Percentiles rank a stretch among this genome's conserved stretches.
phyloP scores from a whole-genome alignment of 2,329 filamentous ascomycete genomes.

The Neonectria faginata region DNA sequence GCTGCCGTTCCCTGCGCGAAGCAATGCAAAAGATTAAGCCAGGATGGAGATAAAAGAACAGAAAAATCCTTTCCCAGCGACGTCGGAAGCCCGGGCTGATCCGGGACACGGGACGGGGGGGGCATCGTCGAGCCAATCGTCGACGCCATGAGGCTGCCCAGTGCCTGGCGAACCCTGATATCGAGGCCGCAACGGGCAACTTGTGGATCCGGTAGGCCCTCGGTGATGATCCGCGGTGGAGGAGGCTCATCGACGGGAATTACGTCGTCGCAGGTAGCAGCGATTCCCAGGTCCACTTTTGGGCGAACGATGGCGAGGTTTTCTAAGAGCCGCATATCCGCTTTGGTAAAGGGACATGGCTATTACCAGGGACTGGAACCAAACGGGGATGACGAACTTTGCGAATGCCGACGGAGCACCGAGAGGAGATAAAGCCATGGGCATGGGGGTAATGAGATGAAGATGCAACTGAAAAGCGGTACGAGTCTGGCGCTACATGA shows the following conservation, averaged over 20 bases:
- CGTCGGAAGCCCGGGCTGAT: conserved; percentile 30
- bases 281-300: conserved; percentile 41
- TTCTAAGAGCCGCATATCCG: conserved; percentile 40
- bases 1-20: conserved; percentile 8
- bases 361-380: conserved; percentile 4
- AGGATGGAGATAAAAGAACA: neutral
- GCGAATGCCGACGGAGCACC: conserved; percentile 44
- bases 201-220: conserved; percentile 19
- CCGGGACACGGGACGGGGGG: conserved; percentile 28
- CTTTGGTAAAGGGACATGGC: conserved; percentile 9
- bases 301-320: conserved; percentile 25
- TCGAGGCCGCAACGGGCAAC: conserved; percentile 11
- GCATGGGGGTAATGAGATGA: conserved; percentile 23
- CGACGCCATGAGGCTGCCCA: neutral
- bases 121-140: conserved; percentile 34
- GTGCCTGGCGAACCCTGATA: neutral
- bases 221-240: conserved; percentile 29
- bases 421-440: conserved; percentile 29
- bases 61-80: conserved; percentile 9
- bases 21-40: conserved; percentile 20
- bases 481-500: conserved; percentile 16
- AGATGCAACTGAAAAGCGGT: conserved; percentile 7
- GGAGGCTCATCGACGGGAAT: conserved; percentile 39
- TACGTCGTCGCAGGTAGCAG: conserved; percentile 26
- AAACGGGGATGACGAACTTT: conserved; percentile 22